Evolutionary conservation across 805 yeast species (phyloP).

Genomic region (Zygosaccharomyces siamensis): DNA sequence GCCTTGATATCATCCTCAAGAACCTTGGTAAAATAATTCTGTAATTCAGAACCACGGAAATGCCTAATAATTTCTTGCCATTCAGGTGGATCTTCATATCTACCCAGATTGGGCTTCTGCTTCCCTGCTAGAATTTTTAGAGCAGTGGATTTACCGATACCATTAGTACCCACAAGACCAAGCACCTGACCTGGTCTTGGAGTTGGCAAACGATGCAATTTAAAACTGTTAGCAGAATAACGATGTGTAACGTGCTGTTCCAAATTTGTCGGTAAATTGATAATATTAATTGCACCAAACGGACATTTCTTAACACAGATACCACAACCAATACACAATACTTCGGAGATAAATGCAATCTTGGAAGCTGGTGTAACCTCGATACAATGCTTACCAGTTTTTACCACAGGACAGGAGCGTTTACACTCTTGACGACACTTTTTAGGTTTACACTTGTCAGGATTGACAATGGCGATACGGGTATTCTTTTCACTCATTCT

Average conservation of each 20-base stretch:
- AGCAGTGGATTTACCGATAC: slow-evolving; percentile 98
- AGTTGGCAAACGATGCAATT: slow-evolving; percentile 92
- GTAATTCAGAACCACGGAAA: slow-evolving; percentile 96
- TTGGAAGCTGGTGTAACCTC: slow-evolving; percentile 89
- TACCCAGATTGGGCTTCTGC: slow-evolving; percentile 94
- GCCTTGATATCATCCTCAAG: slow-evolving; percentile 93
- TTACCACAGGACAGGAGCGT: slow-evolving; percentile 95
- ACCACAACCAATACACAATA: slow-evolving; percentile 98
- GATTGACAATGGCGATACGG: slow-evolving; percentile 94
- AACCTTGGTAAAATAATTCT: slow-evolving; percentile 90
- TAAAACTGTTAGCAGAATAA: slow-evolving; percentile 96
- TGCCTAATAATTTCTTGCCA: slow-evolving; percentile 90
- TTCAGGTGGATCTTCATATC: slow-evolving; percentile 92
- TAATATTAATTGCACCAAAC: slow-evolving; percentile 92
- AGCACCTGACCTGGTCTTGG: slow-evolving; percentile 99
- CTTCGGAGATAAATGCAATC: slow-evolving; percentile 92
- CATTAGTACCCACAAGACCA: slow-evolving; percentile 97
- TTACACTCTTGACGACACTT: slow-evolving; percentile 98
- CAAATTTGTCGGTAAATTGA: slow-evolving; percentile 92
- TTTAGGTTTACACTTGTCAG: slow-evolving; percentile 95
- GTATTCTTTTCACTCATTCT: slow-evolving; percentile 43
- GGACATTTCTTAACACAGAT: slow-evolving; percentile 98
- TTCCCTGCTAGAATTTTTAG: slow-evolving; percentile 95
- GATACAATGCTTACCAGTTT: slow-evolving; percentile 95
- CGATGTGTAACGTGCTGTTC: slow-evolving; percentile 92